Evolutionary conservation across 1,139 yeast genomes (phyloP).

Genomic region (Diutina rugosa): DNA sequence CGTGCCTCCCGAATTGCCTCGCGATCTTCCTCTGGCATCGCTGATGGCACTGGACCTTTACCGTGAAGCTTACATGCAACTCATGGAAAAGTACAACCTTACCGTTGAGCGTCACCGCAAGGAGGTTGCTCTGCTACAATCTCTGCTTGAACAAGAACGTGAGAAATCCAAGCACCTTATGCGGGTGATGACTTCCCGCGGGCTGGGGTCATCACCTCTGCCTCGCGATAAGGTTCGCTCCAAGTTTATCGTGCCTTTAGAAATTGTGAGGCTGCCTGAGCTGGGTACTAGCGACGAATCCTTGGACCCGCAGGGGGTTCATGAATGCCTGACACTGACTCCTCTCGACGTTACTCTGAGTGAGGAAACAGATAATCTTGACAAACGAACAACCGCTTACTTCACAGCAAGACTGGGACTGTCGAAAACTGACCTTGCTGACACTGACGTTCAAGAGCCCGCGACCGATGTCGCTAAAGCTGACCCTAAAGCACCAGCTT

Average conservation of each 20-base stretch:
- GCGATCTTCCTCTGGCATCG: background rate
- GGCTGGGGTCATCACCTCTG: background rate
- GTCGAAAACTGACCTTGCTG: background rate
- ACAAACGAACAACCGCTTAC: background rate
- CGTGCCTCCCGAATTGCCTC: background rate
- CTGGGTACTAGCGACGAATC: background rate
- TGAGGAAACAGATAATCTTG: background rate
- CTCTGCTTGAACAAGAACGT: background rate
- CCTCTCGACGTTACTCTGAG: background rate
- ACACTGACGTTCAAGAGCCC: background rate
- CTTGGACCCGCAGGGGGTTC: background rate
- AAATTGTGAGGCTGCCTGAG: background rate
- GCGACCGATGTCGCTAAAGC: background rate
- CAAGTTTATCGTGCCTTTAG: background rate
- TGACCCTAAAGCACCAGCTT: background rate
- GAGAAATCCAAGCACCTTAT: background rate
- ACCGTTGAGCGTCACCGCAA: background rate
- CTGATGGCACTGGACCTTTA: background rate
- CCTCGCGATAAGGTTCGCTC: background rate
- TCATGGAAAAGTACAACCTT: background rate
- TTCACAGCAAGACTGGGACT: background rate
- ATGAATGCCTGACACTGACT: background rate
- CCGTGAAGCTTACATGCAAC: conserved; percentile 1
- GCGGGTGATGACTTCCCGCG: background rate
- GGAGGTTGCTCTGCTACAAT: background rate